Evolutionary conservation across 2,329 filamentous ascomycete genomes (phyloP), one percentile per base, ranked within the genome.

Genomic region (Fusarium buharicum): DNA sequence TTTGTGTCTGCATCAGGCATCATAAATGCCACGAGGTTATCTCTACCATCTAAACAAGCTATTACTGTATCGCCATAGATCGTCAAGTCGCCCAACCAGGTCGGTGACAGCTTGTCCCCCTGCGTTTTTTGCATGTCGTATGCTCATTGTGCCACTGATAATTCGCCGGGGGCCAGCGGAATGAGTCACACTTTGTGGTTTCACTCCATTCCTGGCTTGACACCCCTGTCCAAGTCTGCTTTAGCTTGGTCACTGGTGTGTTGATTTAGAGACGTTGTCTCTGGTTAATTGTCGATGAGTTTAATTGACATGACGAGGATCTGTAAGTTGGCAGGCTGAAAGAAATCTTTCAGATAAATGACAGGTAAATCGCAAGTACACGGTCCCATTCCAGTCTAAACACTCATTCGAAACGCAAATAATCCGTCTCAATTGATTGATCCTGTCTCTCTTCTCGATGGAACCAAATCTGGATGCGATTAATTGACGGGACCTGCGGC

Each of bases 141-240:
- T 64, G 62, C 59, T 37, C 50, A 55, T 55, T 52, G 40, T 57
- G 55, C 55, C 38, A 55, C 56, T 50, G 51, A 55, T 64, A 53
- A 69, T 68, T 70, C 62, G 61, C 66, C 46, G 47, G 56, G 59
- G 57, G 47, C 39, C 55, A 44, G 22, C 53, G 50, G 41, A 67
- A 70, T 70, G 68, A 70, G 68, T 70, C 68, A 70, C 68, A 70
- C 60, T 52, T 44, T 57, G 50, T 51, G 43, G 68, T 71, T 70
- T 70, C 68, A 70, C 57, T 68, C 55, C 62, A 68, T 70, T 69
- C 64, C 58, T 68, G 45, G 55, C 54, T 59, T 64, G 16, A 4
- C 31, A 70, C 57, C 68, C 68, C 67, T 70, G 68, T 61, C 43
- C 9, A 49, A 48, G 55, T 34, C 46, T 45, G 59, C 55, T 54